Evolutionary conservation across 106 monocot genomes (phyloP).

Genomic region (Platanthera zijinensis): DNA sequence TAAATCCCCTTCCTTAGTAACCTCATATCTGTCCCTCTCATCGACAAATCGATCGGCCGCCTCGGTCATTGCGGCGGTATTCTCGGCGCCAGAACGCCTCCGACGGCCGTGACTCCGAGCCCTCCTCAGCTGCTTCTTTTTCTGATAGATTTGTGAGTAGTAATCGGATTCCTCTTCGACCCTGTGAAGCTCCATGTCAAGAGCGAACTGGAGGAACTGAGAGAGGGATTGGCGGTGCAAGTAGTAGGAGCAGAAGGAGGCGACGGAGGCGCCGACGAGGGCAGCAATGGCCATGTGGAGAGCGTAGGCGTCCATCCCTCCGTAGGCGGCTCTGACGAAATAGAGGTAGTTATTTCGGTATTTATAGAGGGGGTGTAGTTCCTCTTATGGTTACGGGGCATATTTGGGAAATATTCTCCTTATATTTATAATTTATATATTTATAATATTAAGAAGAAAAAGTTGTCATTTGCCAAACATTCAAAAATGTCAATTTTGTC

Average conservation of each 20-base stretch:
- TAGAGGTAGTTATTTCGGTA: too few relatives aligned
- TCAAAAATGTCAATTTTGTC: too few relatives aligned
- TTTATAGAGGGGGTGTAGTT: too few relatives aligned
- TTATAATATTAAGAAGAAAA: too few relatives aligned
- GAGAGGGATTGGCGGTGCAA: background rate
- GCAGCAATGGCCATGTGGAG: constrained; percentile 10
- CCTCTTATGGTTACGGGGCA: too few relatives aligned
- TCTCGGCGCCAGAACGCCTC: background rate
- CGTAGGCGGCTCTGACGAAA: too few relatives aligned
- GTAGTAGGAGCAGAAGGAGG: constrained; percentile 1
- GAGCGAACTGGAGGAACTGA: constrained; percentile 6
- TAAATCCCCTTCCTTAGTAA: background rate
- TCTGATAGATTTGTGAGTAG: background rate
- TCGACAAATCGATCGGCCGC: background rate
- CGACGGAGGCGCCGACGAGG: constrained; percentile 7
- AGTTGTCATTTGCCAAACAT: too few relatives aligned
- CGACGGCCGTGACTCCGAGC: background rate
- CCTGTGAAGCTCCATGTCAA: background rate
- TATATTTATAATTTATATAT: too few relatives aligned
- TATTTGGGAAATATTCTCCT: too few relatives aligned
- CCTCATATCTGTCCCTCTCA: background rate
- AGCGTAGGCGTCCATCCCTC: background rate
- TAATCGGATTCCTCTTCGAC: background rate
- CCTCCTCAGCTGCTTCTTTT: background rate
- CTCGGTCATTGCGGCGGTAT: background rate